Base-by-base conservation (phyloP, 2,329 filamentous ascomycete genomes). In the Microsporum canis region DNA sequence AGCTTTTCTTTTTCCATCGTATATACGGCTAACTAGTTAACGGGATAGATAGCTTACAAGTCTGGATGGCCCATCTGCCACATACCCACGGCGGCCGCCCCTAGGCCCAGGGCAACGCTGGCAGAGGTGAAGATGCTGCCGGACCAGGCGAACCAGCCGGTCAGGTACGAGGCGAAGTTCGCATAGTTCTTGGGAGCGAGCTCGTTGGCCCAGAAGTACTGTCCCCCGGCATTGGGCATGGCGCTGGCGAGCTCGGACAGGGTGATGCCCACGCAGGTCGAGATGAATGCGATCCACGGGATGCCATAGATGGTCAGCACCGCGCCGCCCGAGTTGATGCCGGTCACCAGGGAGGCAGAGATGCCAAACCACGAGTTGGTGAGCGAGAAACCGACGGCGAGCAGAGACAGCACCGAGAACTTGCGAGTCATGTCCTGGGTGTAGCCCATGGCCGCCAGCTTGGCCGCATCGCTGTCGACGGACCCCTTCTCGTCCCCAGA, bases 71-170 rank as follows among this genome's bases (percentile, higher is more conserved):
- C 71, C 60, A 82, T 67, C 65, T 80, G 78, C 69, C 76, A 81
- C 67, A 79, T 80, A 29, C 80, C 80, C 49, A 81, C 76, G 43
- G 76, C 65, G 2, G 76, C 79, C 65, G 73, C 74, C 3, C 75
- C 79, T 58, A 81, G 70, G 56, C 76, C 76, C 55, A 82, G 67
- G 2, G 78, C 77, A 17, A 81, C 78, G 69, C 78, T 80, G 17
- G 81, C 79, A 65, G 73, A 78, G 5, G 79, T 81, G 63, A 82
- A 82, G 60, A 83, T 76, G 27, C 76, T 74, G 14, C 79, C 80
- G n/a, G 79, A 77, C 75, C 79, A 82, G 1, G 78, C 78, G 62
- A 82, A 75, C 74, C 77, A 81, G 8, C 78, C 79, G 1, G 77
- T 79, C 57, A 78, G 59, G 60, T 80, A 81, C 10, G 75, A 77